These are phyloP conservation scores for Fusarium sp. DNA, from an alignment of 2,329 filamentous ascomycete species.

Conservation along the genomic window DNA sequence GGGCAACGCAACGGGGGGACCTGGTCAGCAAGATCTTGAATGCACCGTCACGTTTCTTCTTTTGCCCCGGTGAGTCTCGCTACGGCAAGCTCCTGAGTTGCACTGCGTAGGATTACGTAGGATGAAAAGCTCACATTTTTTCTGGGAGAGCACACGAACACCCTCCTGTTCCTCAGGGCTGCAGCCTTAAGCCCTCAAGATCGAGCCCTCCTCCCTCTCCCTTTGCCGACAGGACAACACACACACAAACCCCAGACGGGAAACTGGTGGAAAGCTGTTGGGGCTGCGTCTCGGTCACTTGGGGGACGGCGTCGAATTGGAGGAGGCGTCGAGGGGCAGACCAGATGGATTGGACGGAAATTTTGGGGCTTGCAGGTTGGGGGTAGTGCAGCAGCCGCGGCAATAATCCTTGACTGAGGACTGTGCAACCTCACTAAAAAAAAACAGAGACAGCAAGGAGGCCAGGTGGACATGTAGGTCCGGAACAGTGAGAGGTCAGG, in stretches of 20 bases:
- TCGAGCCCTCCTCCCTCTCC: conserved; percentile 2
- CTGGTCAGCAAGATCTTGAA: conserved; percentile 4
- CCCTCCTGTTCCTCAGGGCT: conserved; percentile 8
- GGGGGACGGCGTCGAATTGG: conserved; percentile 22
- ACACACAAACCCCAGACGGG: conserved; percentile 25
- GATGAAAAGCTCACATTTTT: neutral
- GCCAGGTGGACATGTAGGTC: conserved; percentile 14
- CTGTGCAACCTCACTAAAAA: conserved; percentile 36
- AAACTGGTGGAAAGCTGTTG: conserved; percentile 23
- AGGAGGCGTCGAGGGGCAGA: conserved; percentile 8
- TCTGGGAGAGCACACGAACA: conserved; percentile 4
- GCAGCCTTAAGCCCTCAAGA: conserved; percentile 16
- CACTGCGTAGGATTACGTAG: neutral
- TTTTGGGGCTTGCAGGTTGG: conserved; percentile 39
- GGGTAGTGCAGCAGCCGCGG: conserved; percentile 19
- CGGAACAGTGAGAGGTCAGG: neutral
- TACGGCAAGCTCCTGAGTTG: neutral
- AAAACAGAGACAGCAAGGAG: conserved; percentile 27
- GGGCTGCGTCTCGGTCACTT: conserved; percentile 34
- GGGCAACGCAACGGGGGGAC: neutral
- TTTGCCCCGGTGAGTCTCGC: neutral
- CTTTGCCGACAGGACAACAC: conserved; percentile 13
- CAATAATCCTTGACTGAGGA: conserved; percentile 34
- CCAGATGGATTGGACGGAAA: conserved; percentile 29
- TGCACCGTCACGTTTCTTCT: conserved; percentile 5